These are phyloP conservation scores for Daldinia sp. DNA, from an alignment of 2,329 filamentous ascomycete species.

Conservation along the genomic window DNA sequence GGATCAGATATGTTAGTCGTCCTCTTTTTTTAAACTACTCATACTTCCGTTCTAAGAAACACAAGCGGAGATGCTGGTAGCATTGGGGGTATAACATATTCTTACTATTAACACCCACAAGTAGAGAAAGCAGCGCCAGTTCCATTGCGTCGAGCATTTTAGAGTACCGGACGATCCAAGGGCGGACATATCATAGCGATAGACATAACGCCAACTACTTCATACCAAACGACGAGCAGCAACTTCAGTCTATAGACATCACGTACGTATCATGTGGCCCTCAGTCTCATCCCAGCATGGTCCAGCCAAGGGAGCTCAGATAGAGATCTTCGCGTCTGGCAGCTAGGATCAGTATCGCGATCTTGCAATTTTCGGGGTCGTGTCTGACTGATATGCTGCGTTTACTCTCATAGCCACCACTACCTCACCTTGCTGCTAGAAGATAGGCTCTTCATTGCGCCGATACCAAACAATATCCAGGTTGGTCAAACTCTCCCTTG, in stretches of 20 bases:
- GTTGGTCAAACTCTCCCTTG: conserved; percentile 33
- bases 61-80: background rate
- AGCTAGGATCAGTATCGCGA: background rate
- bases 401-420: conserved; percentile 45
- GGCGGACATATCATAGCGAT: conserved; percentile 50
- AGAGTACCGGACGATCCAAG: conserved; percentile 49
- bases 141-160: conserved; percentile 50
- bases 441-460: conserved; percentile 51
- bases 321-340: background rate
- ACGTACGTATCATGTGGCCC: conserved; percentile 32
- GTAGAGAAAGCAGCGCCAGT: conserved; percentile 45
- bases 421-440: conserved; percentile 48
- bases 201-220: conserved; percentile 44
- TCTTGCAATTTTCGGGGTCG: background rate
- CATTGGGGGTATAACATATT: background rate
- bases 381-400: conserved; percentile 13
- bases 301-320: background rate
- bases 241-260: conserved; percentile 45
- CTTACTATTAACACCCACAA: conserved; percentile 12
- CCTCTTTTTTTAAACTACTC: conserved; percentile 3
- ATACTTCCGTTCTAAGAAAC: background rate
- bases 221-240: conserved; percentile 47
- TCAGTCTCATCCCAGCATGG: background rate
- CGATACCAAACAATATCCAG: conserved; percentile 49
- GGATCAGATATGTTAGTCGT: conserved; percentile 47